Evolutionary conservation across 116 monocot genomes (phyloP).

Genomic region (Trichopus zeylanicus): DNA sequence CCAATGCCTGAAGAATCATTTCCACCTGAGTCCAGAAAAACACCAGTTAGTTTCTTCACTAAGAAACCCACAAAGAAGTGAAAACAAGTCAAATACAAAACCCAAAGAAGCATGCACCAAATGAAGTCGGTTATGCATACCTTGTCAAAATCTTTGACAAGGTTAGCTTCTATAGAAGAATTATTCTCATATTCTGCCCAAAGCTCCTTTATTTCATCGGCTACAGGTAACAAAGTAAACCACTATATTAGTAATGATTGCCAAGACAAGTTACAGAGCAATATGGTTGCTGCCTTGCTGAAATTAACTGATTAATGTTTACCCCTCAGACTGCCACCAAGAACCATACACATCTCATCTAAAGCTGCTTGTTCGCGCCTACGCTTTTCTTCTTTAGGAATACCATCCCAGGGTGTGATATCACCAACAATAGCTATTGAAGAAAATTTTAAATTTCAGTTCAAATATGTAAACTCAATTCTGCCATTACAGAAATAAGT

Average conservation of each 20-base stretch:
- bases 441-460: neutral
- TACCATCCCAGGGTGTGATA: slow-evolving; percentile 84
- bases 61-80: too few relatives aligned
- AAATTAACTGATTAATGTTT: slow-evolving; percentile 3
- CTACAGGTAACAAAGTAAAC: slow-evolving; percentile 30
- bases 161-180: slow-evolving; percentile 76
- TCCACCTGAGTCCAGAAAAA: slow-evolving; percentile 52
- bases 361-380: slow-evolving; percentile 66
- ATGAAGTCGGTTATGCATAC: slow-evolving; percentile 19
- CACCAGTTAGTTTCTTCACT: neutral
- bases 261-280: neutral
- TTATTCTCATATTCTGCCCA: slow-evolving; percentile 97
- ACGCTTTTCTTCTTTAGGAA: slow-evolving; percentile 88
- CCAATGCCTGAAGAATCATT: slow-evolving; percentile 97
- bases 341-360: slow-evolving; percentile 81
- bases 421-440: slow-evolving; percentile 86
- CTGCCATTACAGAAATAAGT: neutral
- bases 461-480: neutral
- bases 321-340: slow-evolving; percentile 75
- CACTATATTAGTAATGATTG: neutral
- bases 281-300: neutral
- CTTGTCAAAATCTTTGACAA: slow-evolving; percentile 97
- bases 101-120: neutral
- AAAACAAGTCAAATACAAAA: neutral
- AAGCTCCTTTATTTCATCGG: slow-evolving; percentile 80